Percentiles rank a stretch among this genome's conserved stretches.
Conservation (phyloP, 129 eudicot genomes). For the Solidago caesia region DNA sequence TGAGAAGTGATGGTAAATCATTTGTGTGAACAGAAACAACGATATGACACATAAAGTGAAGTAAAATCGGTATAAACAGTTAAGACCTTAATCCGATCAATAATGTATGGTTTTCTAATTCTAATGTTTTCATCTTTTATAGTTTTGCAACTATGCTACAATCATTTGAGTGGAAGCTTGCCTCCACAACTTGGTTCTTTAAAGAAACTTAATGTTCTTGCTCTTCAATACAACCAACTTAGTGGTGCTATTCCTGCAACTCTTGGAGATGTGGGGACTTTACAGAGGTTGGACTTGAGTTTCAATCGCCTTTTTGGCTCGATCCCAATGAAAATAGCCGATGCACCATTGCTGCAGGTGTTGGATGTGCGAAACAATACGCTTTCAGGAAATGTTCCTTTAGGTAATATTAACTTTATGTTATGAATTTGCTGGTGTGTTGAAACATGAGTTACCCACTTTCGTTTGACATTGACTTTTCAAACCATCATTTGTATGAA, state of each 20-base stretch:
- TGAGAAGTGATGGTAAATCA: not conserved
- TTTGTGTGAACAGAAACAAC: constrained; percentile 1
- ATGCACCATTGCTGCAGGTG: constrained; percentile 58
- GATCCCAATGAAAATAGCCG: constrained; percentile 64
- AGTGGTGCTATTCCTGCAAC: constrained; percentile 89
- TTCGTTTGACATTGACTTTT: not conserved
- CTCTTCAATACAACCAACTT: constrained; percentile 77
- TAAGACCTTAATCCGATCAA: not conserved
- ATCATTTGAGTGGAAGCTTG: constrained; percentile 77
- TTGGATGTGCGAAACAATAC: constrained; percentile 82
- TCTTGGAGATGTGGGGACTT: constrained; percentile 55
- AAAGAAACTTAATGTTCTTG: constrained; percentile 84
- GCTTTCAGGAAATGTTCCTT: constrained; percentile 86
- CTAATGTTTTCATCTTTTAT: constrained; percentile 26
- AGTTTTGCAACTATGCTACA: constrained; percentile 90
- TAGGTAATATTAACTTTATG: constrained; percentile 46
- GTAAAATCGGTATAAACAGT: not conserved
- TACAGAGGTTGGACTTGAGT: constrained; percentile 77
- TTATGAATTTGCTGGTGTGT: not conserved
- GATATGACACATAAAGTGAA: not conserved
- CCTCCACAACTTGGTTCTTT: constrained; percentile 77
- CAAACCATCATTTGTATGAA: not conserved
- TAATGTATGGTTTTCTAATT: not conserved
- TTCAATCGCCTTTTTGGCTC: constrained; percentile 79
- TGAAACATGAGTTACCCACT: not conserved